phyloP scores from a whole-genome alignment of 805 yeast species.

The Kazachstania viticola region DNA sequence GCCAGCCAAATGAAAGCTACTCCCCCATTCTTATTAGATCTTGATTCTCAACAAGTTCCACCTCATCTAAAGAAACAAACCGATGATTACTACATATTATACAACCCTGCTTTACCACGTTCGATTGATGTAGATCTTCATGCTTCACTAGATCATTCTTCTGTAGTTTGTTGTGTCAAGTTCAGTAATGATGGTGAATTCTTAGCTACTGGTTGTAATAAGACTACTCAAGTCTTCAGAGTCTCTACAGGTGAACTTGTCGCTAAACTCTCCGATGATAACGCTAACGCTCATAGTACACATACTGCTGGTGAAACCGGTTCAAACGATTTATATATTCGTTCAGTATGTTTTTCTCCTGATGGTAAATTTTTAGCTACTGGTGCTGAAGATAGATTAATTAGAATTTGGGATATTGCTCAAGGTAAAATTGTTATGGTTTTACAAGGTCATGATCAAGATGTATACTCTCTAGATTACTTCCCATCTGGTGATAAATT shows the following conservation, averaged over 20 bases:
- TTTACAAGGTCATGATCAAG: constrained; percentile 93
- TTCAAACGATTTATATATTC: constrained; percentile 68
- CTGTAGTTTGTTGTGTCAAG: constrained; percentile 94
- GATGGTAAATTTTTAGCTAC: constrained; percentile 90
- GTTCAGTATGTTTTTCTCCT: constrained; percentile 94
- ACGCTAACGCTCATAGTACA: constrained; percentile 6
- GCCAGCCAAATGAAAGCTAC: constrained; percentile 56
- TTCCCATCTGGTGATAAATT: constrained; percentile 89
- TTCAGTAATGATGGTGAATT: constrained; percentile 86
- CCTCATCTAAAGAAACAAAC: constrained; percentile 72
- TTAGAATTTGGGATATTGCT: constrained; percentile 91
- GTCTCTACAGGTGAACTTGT: constrained; percentile 86
- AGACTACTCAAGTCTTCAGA: constrained; percentile 86
- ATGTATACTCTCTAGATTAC: constrained; percentile 88
- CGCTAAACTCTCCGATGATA: constrained; percentile 77
- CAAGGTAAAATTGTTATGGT: constrained; percentile 77
- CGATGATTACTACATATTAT: constrained; percentile 76
- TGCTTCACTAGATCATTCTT: constrained; percentile 82
- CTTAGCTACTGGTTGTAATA: constrained; percentile 97
- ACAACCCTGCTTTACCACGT: constrained; percentile 76
- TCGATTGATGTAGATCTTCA: constrained; percentile 76
- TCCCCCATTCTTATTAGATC: constrained; percentile 66
- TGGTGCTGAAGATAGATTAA: constrained; percentile 82
- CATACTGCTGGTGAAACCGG: constrained; percentile 30
- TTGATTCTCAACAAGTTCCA: constrained; percentile 71